Percentiles rank a stretch among this genome's conserved stretches.
These are phyloP conservation scores for Aspergillus quadrilineatus DNA, from an alignment of 2,329 filamentous ascomycete genomes.

Conservation along the genomic window DNA sequence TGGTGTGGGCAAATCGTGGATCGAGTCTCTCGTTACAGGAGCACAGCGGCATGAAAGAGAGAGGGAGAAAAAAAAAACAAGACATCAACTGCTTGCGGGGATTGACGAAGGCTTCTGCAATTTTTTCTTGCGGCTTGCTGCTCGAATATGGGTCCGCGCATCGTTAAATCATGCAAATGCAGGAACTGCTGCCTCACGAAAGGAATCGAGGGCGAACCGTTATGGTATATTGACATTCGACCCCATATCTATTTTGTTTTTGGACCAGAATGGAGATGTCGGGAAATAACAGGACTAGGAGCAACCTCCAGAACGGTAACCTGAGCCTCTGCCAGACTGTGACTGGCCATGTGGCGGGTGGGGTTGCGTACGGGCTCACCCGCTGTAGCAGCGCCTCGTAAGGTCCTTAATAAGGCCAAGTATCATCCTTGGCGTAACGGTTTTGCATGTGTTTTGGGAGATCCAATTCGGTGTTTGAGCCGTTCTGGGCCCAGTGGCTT, in stretches of 20 bases:
- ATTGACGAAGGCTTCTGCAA: constrained; percentile 8
- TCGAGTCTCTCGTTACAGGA: constrained; percentile 19
- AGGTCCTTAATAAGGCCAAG: constrained; percentile 13
- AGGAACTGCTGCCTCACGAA: constrained; percentile 1
- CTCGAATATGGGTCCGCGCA: constrained; percentile 4
- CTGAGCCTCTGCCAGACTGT: constrained; percentile 9
- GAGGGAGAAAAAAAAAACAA: constrained; percentile 9
- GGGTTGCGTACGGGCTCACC: constrained; percentile 35
- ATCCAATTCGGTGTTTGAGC: constrained; percentile 14
- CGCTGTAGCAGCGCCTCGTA: constrained; percentile 26
- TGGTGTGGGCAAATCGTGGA: constrained; percentile 21
- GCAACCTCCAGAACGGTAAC: constrained; percentile 4
- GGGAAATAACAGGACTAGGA: constrained; percentile 3
- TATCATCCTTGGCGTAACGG: constrained; percentile 33
- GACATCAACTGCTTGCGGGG: constrained; percentile 7
- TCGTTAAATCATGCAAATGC: constrained; percentile 10
- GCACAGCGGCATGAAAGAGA: constrained; percentile 13
- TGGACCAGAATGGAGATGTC: constrained; percentile 4
- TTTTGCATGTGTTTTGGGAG: constrained; percentile 23
- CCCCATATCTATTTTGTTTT: neutral
- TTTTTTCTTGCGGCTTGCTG: constrained; percentile 3
- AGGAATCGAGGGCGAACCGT: neutral
- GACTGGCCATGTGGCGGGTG: constrained; percentile 32
- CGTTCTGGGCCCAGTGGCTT: constrained; percentile 11
- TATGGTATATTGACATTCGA: neutral